phyloP scores from a whole-genome alignment of 139 green algal genomes.

The Chlorella sp. region DNA sequence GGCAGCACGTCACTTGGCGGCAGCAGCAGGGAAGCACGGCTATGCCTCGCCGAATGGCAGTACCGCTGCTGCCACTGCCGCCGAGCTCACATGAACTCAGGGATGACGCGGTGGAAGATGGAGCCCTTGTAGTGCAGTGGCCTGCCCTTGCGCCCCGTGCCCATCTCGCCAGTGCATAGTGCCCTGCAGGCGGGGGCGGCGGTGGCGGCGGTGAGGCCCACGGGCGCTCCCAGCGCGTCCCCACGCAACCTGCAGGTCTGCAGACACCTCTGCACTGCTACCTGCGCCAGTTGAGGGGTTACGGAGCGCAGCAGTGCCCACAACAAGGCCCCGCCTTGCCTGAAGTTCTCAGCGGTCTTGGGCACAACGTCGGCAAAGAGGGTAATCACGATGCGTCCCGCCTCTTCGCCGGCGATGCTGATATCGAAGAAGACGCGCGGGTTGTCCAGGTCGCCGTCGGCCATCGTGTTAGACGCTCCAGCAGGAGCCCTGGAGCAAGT shows the following conservation, averaged over 20 bases:
- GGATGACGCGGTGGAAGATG: conserved; percentile 86
- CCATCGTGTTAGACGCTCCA: background rate
- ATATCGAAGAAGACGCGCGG: conserved; percentile 91
- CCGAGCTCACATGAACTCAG: conserved; percentile 70
- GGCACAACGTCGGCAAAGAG: conserved; percentile 82
- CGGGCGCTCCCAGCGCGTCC: too few species aligned
- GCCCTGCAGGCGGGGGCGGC: conserved; percentile 28
- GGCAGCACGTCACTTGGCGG: too few species aligned
- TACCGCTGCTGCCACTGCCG: too few species aligned
- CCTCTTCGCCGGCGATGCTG: conserved; percentile 72
- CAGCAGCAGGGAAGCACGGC: background rate
- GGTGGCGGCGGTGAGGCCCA: too few species aligned
- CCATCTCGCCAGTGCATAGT: conserved; percentile 91
- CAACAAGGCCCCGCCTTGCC: conserved; percentile 25
- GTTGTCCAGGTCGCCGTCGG: conserved; percentile 39
- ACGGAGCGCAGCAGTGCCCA: too few species aligned
- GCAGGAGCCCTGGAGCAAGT: background rate
- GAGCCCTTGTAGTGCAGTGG: conserved; percentile 86
- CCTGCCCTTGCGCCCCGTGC: conserved; percentile 79
- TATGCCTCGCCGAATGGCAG: background rate
- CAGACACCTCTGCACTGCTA: too few species aligned
- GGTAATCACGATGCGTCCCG: conserved; percentile 86
- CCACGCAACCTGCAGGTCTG: too few species aligned
- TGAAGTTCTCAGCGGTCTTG: conserved; percentile 94
- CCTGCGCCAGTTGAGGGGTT: background rate